Conservation (phyloP, 345 rosid genomes). For the Crucihimalaya himalaica region DNA sequence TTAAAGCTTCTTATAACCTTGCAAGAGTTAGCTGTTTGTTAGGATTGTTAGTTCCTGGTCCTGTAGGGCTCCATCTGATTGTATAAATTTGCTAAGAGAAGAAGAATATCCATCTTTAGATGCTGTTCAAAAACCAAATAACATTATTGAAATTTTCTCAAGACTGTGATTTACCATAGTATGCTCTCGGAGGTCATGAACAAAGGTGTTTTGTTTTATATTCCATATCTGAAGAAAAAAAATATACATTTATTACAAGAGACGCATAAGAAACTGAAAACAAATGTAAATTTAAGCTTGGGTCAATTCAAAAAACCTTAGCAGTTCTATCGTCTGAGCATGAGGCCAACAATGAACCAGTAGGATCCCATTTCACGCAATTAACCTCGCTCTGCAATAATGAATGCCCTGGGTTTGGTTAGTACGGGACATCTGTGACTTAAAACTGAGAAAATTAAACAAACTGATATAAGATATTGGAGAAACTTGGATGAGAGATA, state of each 20-base stretch:
- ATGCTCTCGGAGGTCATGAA: slow-evolving; percentile 87
- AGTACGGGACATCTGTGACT: slow-evolving; percentile 8
- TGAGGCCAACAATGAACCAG: slow-evolving; percentile 87
- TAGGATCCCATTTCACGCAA: slow-evolving; percentile 99
- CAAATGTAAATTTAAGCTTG: neutral
- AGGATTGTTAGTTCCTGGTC: slow-evolving; percentile 88
- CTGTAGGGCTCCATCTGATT: slow-evolving; percentile 97
- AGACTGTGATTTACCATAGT: slow-evolving; percentile 48
- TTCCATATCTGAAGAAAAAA: slow-evolving; percentile 73
- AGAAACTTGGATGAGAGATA: slow-evolving; percentile 28
- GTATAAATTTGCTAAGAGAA: slow-evolving; percentile 83
- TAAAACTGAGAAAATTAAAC: slow-evolving; percentile 6
- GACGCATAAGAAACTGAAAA: neutral
- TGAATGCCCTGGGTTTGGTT: slow-evolving; percentile 28
- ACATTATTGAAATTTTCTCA: neutral
- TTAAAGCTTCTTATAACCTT: slow-evolving; percentile 48
- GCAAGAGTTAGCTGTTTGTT: slow-evolving; percentile 86
- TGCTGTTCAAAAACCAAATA: neutral
- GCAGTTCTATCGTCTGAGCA: slow-evolving; percentile 98
- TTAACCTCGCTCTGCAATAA: slow-evolving; percentile 93
- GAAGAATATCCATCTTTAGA: neutral
- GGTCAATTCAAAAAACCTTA: slow-evolving; percentile 55
- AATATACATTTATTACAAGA: neutral
- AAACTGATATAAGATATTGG: neutral
- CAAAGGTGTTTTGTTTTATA: slow-evolving; percentile 69